Conservation (phyloP, 2,329 filamentous ascomycete species). For the Cryphonectria nitschkei region DNA sequence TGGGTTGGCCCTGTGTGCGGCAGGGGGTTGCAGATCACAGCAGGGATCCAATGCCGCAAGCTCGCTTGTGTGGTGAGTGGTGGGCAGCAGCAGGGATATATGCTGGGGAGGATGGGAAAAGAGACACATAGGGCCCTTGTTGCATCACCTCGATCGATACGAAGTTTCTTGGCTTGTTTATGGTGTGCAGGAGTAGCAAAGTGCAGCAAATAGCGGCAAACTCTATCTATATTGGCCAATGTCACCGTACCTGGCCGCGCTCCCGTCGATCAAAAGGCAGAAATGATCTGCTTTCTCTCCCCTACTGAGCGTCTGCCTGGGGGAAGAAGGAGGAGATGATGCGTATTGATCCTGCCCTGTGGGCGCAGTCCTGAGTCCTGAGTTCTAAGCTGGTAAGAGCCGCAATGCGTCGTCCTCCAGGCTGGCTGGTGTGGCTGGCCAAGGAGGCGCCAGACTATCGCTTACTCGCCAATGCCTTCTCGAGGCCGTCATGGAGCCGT, state of each 20-base stretch:
- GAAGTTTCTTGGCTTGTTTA: not conserved
- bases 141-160: not conserved
- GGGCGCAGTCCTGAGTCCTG: not conserved
- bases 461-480: not conserved
- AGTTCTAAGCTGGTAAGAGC: not conserved
- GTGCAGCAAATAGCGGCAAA: not conserved
- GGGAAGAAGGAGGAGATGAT: not conserved
- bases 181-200: not conserved
- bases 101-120: no score
- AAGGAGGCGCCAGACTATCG: slow-evolving; percentile 1
- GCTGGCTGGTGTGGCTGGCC: not conserved
- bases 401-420: not conserved
- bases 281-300: not conserved
- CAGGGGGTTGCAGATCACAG: not conserved
- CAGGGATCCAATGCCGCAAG: not conserved
- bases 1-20: not conserved
- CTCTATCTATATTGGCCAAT: not conserved
- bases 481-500: no score
- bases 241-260: not conserved
- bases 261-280: not conserved
- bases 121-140: not conserved
- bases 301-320: not conserved
- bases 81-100: no score
- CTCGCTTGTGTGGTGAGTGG: not conserved
- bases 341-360: not conserved